These are phyloP conservation scores for Termitomyces sp. DNA, from an alignment of 768 basidiomycete species.

Conservation along the genomic window DNA sequence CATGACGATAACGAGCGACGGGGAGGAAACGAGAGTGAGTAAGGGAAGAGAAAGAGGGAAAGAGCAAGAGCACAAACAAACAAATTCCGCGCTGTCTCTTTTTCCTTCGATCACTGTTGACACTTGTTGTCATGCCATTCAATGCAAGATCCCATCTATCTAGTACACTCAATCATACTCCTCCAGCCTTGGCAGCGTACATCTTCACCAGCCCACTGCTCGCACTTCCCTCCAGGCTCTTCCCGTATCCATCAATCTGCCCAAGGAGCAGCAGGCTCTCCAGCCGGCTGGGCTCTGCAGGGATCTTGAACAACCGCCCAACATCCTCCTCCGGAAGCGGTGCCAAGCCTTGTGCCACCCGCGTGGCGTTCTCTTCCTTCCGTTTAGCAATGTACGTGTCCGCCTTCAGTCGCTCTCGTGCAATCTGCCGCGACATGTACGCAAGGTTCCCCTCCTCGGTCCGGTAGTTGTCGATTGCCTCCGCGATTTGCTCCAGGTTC, in stretches of 20 bases:
- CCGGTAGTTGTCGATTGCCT: constrained; percentile 80
- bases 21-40: background rate
- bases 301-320: constrained; percentile 81
- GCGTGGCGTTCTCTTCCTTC: constrained; percentile 80
- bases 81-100: background rate
- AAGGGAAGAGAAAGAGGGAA: too few species aligned
- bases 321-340: constrained; percentile 89
- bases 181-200: constrained; percentile 59
- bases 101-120: constrained; percentile 5
- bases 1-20: constrained; percentile 15
- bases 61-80: background rate
- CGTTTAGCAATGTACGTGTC: constrained; percentile 80
- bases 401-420: constrained; percentile 75
- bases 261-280: constrained; percentile 85
- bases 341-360: constrained; percentile 77
- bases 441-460: constrained; percentile 92
- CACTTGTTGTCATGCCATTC: constrained; percentile 6
- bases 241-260: constrained; percentile 83
- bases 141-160: background rate
- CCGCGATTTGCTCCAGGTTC: constrained; percentile 82
- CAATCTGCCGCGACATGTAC: constrained; percentile 84
- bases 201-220: constrained; percentile 77
- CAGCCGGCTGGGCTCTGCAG: constrained; percentile 82
- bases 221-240: constrained; percentile 65
- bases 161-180: too few species aligned